These are phyloP conservation scores for Catharanthus roseus DNA, from an alignment of 257 asterid species.

Conservation along the genomic window DNA sequence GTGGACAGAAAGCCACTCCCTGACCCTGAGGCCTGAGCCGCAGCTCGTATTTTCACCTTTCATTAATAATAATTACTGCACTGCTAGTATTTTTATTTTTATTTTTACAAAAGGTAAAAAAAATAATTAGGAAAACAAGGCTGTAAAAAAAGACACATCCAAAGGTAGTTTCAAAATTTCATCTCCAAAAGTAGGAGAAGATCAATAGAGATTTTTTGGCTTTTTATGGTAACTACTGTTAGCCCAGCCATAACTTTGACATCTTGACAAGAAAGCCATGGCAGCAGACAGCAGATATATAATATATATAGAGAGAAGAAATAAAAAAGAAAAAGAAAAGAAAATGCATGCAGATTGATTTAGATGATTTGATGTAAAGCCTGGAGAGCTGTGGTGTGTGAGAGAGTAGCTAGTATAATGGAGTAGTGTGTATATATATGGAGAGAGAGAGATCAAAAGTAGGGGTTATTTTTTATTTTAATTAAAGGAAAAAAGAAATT, in stretches of 20 bases:
- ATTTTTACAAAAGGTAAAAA: neutral
- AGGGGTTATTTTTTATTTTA: too few species aligned
- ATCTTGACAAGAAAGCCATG: slow-evolving; percentile 11
- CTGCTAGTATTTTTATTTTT: too few species aligned
- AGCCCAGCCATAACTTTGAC: slow-evolving; percentile 12
- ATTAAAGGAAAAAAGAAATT: too few species aligned
- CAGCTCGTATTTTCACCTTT: neutral
- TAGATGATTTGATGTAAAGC: slow-evolving; percentile 61
- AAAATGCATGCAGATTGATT: slow-evolving; percentile 30
- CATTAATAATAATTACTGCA: neutral
- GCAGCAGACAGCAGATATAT: too few species aligned
- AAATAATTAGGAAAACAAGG: neutral
- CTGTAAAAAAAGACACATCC: neutral
- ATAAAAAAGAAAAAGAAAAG: neutral
- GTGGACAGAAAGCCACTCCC: neutral
- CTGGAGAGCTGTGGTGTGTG: slow-evolving; percentile 20
- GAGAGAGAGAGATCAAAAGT: too few species aligned
- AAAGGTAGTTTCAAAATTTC: neutral
- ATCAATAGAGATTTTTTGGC: slow-evolving; percentile 31
- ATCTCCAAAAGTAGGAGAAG: slow-evolving; percentile 22
- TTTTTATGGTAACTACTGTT: slow-evolving; percentile 34
- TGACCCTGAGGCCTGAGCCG: neutral
- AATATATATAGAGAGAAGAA: neutral
- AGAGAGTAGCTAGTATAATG: too few species aligned
- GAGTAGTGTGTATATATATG: too few species aligned